A percentile compares a stretch with the other conserved stretches of the same genome.
Evolutionary conservation across 2,329 filamentous ascomycete genomes (phyloP).

Genomic region (Catunica adiposa): DNA sequence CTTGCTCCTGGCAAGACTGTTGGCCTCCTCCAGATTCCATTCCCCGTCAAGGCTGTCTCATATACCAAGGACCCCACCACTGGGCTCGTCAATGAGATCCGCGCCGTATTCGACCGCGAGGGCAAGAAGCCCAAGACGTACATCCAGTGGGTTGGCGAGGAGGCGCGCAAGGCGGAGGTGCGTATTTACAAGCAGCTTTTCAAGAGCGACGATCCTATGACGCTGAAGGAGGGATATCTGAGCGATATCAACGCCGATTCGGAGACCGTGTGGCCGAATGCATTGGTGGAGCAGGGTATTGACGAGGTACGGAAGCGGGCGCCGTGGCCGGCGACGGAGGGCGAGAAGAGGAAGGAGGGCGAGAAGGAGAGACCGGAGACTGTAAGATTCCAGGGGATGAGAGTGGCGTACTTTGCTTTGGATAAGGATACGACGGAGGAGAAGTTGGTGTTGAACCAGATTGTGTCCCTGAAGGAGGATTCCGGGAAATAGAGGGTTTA

Average conservation of each 20-base stretch:
- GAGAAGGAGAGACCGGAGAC: conserved; percentile 48
- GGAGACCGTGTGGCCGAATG: conserved; percentile 61
- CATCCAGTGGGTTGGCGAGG: conserved; percentile 73
- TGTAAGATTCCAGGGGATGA: conserved; percentile 80
- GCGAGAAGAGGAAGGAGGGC: conserved; percentile 39
- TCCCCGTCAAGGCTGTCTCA: conserved; percentile 52
- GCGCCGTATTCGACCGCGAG: conserved; percentile 49
- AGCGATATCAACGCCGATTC: conserved; percentile 72
- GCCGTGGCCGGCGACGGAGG: conserved; percentile 67
- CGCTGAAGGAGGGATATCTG: conserved; percentile 63
- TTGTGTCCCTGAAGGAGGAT: conserved; percentile 84
- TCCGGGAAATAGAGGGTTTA: conserved; percentile 37
- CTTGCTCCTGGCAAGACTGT: conserved; percentile 63
- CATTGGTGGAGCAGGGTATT: conserved; percentile 70
- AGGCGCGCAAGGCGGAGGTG: conserved; percentile 52
- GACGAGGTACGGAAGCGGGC: conserved; percentile 56
- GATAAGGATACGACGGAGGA: conserved; percentile 65
- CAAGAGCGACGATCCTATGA: conserved; percentile 68
- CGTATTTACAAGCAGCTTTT: conserved; percentile 72
- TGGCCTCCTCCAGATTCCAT: conserved; percentile 55
- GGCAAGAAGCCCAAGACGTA: conserved; percentile 60
- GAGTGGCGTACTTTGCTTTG: conserved; percentile 71
- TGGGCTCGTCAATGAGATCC: conserved; percentile 50
- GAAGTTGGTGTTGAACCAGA: conserved; percentile 76
- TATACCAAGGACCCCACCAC: conserved; percentile 50